Base-by-base conservation (phyloP, 2,329 filamentous ascomycete species). In the Chrysosporium keratinophilum region DNA sequence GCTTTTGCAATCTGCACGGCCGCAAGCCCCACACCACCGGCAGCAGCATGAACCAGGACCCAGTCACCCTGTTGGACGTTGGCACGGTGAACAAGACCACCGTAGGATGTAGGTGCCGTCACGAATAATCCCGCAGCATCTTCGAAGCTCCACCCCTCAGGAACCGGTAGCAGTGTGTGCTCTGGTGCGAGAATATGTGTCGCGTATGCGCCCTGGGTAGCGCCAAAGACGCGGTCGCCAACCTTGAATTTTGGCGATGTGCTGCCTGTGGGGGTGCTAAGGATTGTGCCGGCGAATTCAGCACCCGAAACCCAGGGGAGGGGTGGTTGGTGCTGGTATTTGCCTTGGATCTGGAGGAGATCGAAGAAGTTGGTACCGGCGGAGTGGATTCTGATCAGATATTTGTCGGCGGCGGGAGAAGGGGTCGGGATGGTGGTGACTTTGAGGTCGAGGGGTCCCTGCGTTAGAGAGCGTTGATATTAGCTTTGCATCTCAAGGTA, bases 301-400 rank as follows among this genome's bases (percentile, higher is more conserved):
- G 81, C 80, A 57, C 91, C 91, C 0, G 88, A 82, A 48, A 91
- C 74, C 89, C 90, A 95, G 33, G 90, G 90, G 47, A 96, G 83
- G 0, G 85, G 82, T 0, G 89, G 89, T 64, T 96, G 90, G 67
- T 88, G 79, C 67, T 97, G 91, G 72, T 97, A 97, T 79, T 94
- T 95, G 54, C 91, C 91, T 65, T 88, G 85, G 65, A 96, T 88
- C 67, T 97, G 91, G 52, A 97, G 81, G 55, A 95, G 85, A 69
- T 97, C 91, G 75, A 96, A 97, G 79, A 97, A 97, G 74, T 97
- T 97, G 64, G 88, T 87, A 17, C 88, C 91, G 0, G 86, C 80
- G 45, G 91, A 88, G 70, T 88, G 87, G 63, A 97, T 86, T 65
- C 83, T 80, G 67, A 97, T 86, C 59, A 94, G 77, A 68, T 96